Conservation (phyloP, 345 rosid species). For the Populus simonii region DNA sequence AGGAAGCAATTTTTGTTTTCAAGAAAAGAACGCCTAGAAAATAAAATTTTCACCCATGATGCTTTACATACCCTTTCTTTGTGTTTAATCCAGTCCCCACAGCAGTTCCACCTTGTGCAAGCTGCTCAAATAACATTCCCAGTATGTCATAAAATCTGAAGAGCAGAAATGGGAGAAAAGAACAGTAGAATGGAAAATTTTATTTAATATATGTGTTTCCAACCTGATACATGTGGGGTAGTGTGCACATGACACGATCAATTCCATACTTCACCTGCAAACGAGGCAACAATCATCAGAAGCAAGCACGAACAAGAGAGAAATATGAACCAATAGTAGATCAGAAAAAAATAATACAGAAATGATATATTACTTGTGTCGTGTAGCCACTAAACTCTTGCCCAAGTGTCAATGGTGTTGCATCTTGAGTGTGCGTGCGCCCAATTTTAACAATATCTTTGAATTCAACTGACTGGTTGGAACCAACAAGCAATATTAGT, state of each 20-base stretch:
- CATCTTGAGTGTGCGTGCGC: conserved; percentile 97
- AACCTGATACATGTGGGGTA: conserved; percentile 93
- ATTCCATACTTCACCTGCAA: conserved; percentile 83
- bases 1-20: not conserved
- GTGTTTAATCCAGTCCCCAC: conserved; percentile 98
- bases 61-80: conserved; percentile 73
- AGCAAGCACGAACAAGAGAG: not conserved
- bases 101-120: conserved; percentile 99
- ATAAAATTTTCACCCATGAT: conserved; percentile 6
- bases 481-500: not conserved
- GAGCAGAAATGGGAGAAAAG: not conserved
- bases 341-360: conserved; percentile 1
- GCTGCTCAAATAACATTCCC: conserved; percentile 49
- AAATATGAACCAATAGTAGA: not conserved
- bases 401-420: conserved; percentile 95
- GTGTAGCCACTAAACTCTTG: conserved; percentile 98
- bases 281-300: not conserved
- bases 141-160: conserved; percentile 34
- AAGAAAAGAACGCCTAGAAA: too few relatives aligned
- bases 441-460: conserved; percentile 92
- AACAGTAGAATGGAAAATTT: conserved; percentile 7
- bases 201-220: conserved; percentile 13
- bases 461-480: conserved; percentile 65
- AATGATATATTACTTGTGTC: conserved; percentile 61
- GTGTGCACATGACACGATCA: conserved; percentile 61